A percentile compares a stretch with the other conserved stretches of the same genome.
Evolutionary conservation across 2,329 filamentous ascomycete genomes (phyloP).

Genomic region (Diaporthe citriasiana): DNA sequence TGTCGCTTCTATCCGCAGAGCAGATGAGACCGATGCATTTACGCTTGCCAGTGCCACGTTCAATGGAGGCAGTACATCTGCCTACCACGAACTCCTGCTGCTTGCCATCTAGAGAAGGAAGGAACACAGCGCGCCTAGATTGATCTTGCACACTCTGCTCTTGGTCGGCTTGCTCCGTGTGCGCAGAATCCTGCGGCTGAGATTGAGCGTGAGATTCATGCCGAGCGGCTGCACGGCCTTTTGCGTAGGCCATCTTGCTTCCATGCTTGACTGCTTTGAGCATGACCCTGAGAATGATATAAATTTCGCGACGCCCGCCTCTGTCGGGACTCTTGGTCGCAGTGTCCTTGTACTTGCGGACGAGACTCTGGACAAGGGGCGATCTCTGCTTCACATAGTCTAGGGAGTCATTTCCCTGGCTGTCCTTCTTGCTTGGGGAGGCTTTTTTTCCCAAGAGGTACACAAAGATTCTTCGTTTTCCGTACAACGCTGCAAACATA

Average conservation of each 20-base stretch:
- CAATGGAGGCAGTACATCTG: no score
- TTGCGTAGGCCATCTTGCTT: neutral
- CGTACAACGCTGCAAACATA: conserved; percentile 22
- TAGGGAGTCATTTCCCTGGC: neutral
- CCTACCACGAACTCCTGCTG: neutral
- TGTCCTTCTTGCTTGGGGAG: neutral
- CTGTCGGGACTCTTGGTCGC: accelerated
- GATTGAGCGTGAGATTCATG: neutral
- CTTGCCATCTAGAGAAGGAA: neutral
- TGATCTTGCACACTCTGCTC: neutral
- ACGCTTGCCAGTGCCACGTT: no score
- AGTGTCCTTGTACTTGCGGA: neutral
- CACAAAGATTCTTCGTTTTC: neutral
- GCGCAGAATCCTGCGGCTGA: neutral
- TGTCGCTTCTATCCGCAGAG: neutral
- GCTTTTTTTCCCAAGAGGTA: conserved; percentile 3
- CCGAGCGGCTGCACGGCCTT: neutral
- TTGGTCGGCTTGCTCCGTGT: accelerated
- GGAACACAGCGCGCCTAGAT: neutral
- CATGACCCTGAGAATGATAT: neutral
- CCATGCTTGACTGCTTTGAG: neutral
- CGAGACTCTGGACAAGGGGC: neutral
- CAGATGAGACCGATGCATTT: conserved; percentile 4
- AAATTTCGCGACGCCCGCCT: neutral
- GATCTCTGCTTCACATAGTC: neutral